Percentiles rank a stretch among this genome's conserved stretches.
phyloP scores from a whole-genome alignment of 495 filamentous ascomycete genomes.

The Aspergillus ellipticus region DNA sequence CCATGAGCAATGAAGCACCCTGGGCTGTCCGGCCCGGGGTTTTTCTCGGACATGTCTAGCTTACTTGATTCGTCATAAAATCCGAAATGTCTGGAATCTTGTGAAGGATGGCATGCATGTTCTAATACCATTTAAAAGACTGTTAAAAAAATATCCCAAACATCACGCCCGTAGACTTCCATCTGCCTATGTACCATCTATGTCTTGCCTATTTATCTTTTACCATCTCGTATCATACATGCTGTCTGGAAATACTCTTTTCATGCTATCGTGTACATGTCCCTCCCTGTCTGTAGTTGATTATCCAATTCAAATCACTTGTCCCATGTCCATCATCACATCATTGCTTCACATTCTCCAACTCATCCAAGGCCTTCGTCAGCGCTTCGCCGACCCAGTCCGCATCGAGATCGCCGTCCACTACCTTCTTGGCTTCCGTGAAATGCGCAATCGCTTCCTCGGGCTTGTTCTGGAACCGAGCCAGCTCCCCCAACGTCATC shows the following conservation, averaged over 20 bases:
- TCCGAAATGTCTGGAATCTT: constrained; percentile 36
- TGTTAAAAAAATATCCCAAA: constrained; percentile 37
- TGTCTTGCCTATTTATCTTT: too few relatives aligned
- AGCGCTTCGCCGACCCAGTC: constrained; percentile 64
- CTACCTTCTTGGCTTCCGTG: constrained; percentile 59
- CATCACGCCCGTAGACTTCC: not conserved
- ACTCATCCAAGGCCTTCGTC: constrained; percentile 41
- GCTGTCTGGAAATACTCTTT: too few relatives aligned
- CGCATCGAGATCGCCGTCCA: too few relatives aligned
- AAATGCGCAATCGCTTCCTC: constrained; percentile 55
- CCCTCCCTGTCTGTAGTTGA: not conserved
- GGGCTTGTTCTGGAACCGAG: constrained; percentile 61
- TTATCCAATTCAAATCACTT: not conserved
- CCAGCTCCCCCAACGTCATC: constrained; percentile 81
- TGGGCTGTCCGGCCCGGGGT: constrained; percentile 17
- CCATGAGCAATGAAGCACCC: constrained; percentile 48
- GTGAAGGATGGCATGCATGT: constrained; percentile 36
- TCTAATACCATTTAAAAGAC: constrained; percentile 41
- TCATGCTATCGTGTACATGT: too few relatives aligned
- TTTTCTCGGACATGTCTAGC: constrained; percentile 38
- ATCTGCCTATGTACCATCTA: too few relatives aligned
- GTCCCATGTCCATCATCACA: too few relatives aligned
- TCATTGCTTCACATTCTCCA: constrained; percentile 18
- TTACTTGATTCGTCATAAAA: constrained; percentile 36
- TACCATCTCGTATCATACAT: too few relatives aligned